Base-by-base conservation (phyloP, 352 stramenopile species). In the Globisporangium apiculatum region DNA sequence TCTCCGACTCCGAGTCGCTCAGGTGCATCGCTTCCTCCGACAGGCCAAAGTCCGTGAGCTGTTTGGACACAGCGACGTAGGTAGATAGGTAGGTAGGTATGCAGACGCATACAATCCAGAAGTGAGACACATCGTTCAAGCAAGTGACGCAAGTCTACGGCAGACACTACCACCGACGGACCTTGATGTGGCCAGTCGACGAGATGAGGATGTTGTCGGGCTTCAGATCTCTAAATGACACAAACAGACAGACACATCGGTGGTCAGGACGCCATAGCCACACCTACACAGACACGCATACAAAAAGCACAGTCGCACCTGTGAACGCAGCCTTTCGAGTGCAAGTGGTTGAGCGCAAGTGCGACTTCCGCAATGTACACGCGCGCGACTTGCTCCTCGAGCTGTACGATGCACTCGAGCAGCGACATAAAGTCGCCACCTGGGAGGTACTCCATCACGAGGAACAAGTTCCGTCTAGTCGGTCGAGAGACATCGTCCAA, bases 341-440 rank as follows among this genome's bases (percentile, higher is more conserved):
- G 87, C 53, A 96, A 67, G 43, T 94, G 88, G 48, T 95, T 90
- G 17, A 95, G 67, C 31, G 86, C 86, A 37, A 95, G 77, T 38
- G 83, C 81, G 31, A 97, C 85, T 58, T 96, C 87, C 0, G 86
- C 86, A 58, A 94, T 92, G 63, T 97, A 97, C 4, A 91, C 71
- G 35, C 80, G 83, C 18, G 86, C 88, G 11, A 94, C 86, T 71
- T 92, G 76, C 60, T 94, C 85, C 75, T 94, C 82, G 5, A 94
- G 60, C 43, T 91, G 83, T n/a, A 91, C 85, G 50, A 94, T 91
- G 49, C 80, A 94, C 57, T 94, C 85, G 7, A 96, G 55, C 48
- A 97, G 66, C 14, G 87, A 94, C 77, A 96, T 94, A 47, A 97
- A 94, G 64, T 97, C 88, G 36, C 89, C 89, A 9, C 89, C 89